These are phyloP conservation scores for Cyberlindnera japonica DNA, from an alignment of 805 yeast genomes.

Conservation along the genomic window DNA sequence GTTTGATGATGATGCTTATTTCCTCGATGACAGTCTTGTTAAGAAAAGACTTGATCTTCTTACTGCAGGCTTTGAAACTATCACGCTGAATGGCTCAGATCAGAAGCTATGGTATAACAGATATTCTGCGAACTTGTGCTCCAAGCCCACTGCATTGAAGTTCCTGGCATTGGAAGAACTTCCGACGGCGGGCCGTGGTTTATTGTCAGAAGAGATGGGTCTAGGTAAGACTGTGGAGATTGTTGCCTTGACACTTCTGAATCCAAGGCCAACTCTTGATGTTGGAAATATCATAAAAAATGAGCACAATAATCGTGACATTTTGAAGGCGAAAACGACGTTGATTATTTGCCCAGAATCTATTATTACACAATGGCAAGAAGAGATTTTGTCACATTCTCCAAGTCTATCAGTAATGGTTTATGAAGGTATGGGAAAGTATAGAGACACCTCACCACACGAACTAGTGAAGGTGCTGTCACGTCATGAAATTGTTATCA, in stretches of 20 bases:
- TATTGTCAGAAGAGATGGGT: slow-evolving; percentile 96
- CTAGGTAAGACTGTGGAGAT: slow-evolving; percentile 92
- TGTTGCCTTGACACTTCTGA: slow-evolving; percentile 56
- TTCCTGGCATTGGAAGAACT: slow-evolving; percentile 28
- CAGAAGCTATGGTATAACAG: slow-evolving; percentile 42
- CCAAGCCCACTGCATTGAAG: slow-evolving; percentile 30
- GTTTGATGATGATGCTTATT: slow-evolving; percentile 14
- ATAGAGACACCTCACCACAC: slow-evolving; percentile 31
- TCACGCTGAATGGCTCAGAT: slow-evolving; percentile 13
- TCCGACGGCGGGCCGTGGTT: slow-evolving; percentile 37
- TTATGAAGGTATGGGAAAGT: slow-evolving; percentile 54
- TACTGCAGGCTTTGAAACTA: slow-evolving; percentile 51
- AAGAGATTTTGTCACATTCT: slow-evolving; percentile 60
- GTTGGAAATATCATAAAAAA: slow-evolving; percentile 9
- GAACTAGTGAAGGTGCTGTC: slow-evolving; percentile 50
- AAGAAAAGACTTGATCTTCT: slow-evolving; percentile 36
- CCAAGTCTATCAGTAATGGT: slow-evolving; percentile 58
- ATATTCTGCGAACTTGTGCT: slow-evolving; percentile 45
- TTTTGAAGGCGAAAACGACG: slow-evolving; percentile 58
- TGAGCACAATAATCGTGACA: slow-evolving; percentile 15
- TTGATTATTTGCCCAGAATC: slow-evolving; percentile 84
- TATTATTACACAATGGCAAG: slow-evolving; percentile 80
- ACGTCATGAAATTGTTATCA: slow-evolving; percentile 71
- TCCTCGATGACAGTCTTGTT: slow-evolving; percentile 24
- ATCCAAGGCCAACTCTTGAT: slow-evolving; percentile 44